A percentile compares a stretch with the other conserved stretches of the same genome.
Conservation (phyloP, 148 eudicot species). For the Pharnaceum exiguum region DNA sequence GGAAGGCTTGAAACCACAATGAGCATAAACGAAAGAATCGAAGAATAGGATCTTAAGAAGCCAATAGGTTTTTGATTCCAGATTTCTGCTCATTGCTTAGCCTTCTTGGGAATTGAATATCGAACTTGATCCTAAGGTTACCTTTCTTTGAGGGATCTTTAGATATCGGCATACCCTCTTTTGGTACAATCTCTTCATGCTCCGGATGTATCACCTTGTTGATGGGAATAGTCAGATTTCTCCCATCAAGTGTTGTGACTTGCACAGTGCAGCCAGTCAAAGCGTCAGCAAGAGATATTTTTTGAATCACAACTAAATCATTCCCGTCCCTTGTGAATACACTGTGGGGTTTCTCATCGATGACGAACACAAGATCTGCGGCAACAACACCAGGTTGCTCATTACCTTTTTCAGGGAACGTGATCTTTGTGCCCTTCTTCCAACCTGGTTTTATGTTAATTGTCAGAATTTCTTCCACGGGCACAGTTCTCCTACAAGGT, state of each 20-base stretch:
- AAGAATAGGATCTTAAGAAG: constrained; percentile 1
- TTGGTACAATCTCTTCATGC: constrained; percentile 35
- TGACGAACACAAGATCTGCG: constrained; percentile 30
- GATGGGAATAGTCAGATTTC: constrained; percentile 30
- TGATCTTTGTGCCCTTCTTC: constrained; percentile 44
- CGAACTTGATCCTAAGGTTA: constrained; percentile 36
- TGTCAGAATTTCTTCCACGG: constrained; percentile 34
- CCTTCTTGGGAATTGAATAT: constrained; percentile 29
- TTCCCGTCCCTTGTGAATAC: constrained; percentile 42
- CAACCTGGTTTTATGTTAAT: constrained; percentile 47
- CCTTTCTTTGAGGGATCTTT: constrained; percentile 34
- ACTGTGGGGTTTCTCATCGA: constrained; percentile 43
- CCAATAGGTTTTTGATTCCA: constrained; percentile 31
- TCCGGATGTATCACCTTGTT: constrained; percentile 28
- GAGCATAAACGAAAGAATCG: too few species aligned
- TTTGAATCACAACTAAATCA: constrained; percentile 33
- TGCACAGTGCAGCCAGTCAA: constrained; percentile 37
- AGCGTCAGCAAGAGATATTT: constrained; percentile 39
- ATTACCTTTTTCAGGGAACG: constrained; percentile 48
- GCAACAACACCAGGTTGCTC: constrained; percentile 34
- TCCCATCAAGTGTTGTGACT: constrained; percentile 29
- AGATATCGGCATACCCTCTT: constrained; percentile 40
- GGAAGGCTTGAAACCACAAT: too few species aligned
- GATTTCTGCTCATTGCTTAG: constrained; percentile 35
- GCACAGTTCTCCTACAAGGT: constrained; percentile 25